These are phyloP conservation scores for Saururus chinensis DNA, from an alignment of 164 flowering plant genomes.

Conservation along the genomic window DNA sequence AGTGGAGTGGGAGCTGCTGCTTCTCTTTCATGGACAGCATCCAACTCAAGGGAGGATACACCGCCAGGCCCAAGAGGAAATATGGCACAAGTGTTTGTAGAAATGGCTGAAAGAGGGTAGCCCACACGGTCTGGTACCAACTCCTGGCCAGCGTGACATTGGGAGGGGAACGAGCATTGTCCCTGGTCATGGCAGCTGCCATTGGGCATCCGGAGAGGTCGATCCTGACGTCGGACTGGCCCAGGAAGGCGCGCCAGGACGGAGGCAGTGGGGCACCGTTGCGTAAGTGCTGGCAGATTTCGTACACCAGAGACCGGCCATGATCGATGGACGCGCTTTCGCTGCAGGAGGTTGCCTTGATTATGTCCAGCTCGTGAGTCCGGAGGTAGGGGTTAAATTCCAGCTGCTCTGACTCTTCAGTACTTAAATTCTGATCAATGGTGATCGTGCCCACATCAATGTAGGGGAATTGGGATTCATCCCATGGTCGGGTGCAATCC, in stretches of 20 bases:
- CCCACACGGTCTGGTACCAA: slow-evolving; percentile 42
- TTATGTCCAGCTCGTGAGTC: slow-evolving; percentile 50
- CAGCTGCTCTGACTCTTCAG: slow-evolving; percentile 41
- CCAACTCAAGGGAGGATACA: slow-evolving; percentile 35
- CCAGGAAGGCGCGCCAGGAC: slow-evolving; percentile 56
- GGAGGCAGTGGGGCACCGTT: slow-evolving; percentile 50
- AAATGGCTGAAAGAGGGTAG: slow-evolving; percentile 40
- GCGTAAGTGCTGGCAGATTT: slow-evolving; percentile 65
- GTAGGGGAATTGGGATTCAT: slow-evolving; percentile 41
- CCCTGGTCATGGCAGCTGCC: slow-evolving; percentile 29
- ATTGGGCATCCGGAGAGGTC: slow-evolving; percentile 74
- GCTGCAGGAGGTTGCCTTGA: slow-evolving; percentile 47
- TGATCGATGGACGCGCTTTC: slow-evolving; percentile 81
- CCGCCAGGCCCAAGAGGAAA: slow-evolving; percentile 37
- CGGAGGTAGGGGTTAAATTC: slow-evolving; percentile 61
- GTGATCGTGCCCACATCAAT: slow-evolving; percentile 47
- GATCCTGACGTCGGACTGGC: slow-evolving; percentile 58
- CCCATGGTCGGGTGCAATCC: slow-evolving; percentile 81
- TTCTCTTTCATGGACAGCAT: slow-evolving; percentile 23
- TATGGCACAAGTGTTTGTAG: slow-evolving; percentile 54
- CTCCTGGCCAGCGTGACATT: slow-evolving; percentile 41
- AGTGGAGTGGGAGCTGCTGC: slow-evolving; percentile 25
- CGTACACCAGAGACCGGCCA: slow-evolving; percentile 67
- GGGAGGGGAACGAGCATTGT: not conserved
- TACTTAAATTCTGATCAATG: slow-evolving; percentile 34